A percentile compares a stretch with the other conserved stretches of the same genome.
Evolutionary conservation across 2,329 filamentous ascomycete species (phyloP).

Genomic region (Aspergillus cejpii): DNA sequence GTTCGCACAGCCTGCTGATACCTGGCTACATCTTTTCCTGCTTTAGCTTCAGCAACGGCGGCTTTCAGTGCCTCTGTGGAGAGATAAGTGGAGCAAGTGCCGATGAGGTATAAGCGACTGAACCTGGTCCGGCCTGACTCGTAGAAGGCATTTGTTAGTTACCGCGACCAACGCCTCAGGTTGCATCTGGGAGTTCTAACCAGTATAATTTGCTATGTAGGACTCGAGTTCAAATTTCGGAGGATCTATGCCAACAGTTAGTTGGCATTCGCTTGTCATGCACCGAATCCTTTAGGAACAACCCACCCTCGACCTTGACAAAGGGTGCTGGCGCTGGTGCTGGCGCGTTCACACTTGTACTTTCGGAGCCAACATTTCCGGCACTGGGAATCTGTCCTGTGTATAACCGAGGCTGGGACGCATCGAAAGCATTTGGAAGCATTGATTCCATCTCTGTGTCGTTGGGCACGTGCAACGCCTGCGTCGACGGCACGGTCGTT

Average conservation of each 20-base stretch:
- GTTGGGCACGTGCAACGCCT: constrained; percentile 1
- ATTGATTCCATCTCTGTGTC: constrained; percentile 23
- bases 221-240: constrained; percentile 88
- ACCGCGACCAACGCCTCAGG: constrained; percentile 1
- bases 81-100: constrained; percentile 66
- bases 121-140: constrained; percentile 70
- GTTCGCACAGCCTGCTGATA: constrained; percentile 65
- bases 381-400: constrained; percentile 5
- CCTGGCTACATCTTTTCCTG: constrained; percentile 62
- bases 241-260: constrained; percentile 47
- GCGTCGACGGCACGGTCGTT: not conserved
- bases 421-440: constrained; percentile 23
- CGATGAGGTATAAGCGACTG: constrained; percentile 75
- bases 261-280: not conserved
- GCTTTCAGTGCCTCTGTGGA: constrained; percentile 72
- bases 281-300: no score
- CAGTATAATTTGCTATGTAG: constrained; percentile 83
- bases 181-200: constrained; percentile 41
- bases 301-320: constrained; percentile 30
- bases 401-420: constrained; percentile 13
- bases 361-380: constrained; percentile 8
- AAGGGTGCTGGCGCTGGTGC: constrained; percentile 6
- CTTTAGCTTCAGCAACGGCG: constrained; percentile 69
- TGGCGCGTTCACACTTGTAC: not conserved
- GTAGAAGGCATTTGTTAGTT: constrained; percentile 1